Base-by-base conservation (phyloP, 768 basidiomycete species). In the Coprinellus aureogranulatus region DNA sequence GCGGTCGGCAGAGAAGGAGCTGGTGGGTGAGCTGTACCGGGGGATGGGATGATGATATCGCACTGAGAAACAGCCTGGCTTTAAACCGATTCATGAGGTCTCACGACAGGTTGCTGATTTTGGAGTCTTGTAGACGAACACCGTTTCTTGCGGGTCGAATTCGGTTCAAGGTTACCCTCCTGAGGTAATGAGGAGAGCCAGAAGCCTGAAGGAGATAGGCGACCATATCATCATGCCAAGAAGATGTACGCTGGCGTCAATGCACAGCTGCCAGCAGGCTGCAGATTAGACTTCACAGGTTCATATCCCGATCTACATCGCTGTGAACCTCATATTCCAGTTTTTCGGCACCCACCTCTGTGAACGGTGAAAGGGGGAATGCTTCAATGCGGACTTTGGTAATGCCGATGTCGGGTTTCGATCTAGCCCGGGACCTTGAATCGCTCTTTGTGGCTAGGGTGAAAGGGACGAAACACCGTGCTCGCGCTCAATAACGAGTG, bases 141-240 rank as follows among this genome's bases (percentile, higher is more conserved):
- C 49, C 49, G 49, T 48, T 44, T 45, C 28, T 16, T 26, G 27
- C 49, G 46, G 54, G 44, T 47, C 20, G 56, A 57, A 34, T 31
- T 57, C 56, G 49, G 56, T 52, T 57, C 56, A 57, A 30, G 49
- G 3, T 57, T 56, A 20, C 20, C 22, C 39, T 57, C 39, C 31
- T 27, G 37, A 57, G 55, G 55, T 57, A 50, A 49, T n/a, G 14
- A 22, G 34, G 34, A 2, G 30, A 30, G 22, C 44, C 25, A 3
- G 55, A 55, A 30, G 22, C 44, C 20, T 11, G 55, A 55, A 20
- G 54, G 54, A 48, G 55, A 37, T 52, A 52, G 5, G n/a, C 27
- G 16, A 47, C 42, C 31, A 37, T 34, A 16, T 45, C 28, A 49
- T 50, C 40, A 27, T 51, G 56, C 56, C 56, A 57, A 57, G 56